Percentiles rank a stretch among this genome's conserved stretches.
Conservation (phyloP, 176 grass and related monocot genomes). For the Oryza longistaminata region DNA sequence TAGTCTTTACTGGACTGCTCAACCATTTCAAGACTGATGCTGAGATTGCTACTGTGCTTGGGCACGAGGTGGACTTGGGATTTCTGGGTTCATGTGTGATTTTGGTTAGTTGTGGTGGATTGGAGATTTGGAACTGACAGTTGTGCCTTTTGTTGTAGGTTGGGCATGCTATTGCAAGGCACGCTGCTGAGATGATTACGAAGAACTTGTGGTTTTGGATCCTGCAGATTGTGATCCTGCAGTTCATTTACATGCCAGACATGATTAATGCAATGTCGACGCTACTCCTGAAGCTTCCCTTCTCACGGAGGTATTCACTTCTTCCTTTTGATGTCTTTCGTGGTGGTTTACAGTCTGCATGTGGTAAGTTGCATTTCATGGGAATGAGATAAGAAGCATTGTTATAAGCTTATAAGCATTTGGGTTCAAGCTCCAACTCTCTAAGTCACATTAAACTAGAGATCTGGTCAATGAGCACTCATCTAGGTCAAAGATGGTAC, state of each 20-base stretch:
- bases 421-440: background rate
- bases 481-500: slow-evolving; percentile 12
- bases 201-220: slow-evolving; percentile 63
- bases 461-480: background rate
- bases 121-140: slow-evolving; percentile 8
- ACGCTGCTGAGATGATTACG: slow-evolving; percentile 72
- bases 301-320: slow-evolving; percentile 73
- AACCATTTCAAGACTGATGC: slow-evolving; percentile 77
- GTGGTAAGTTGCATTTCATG: background rate
- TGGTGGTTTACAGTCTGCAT: background rate
- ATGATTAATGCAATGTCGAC: slow-evolving; percentile 73
- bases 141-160: slow-evolving; percentile 58
- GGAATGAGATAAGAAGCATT: slow-evolving; percentile 11
- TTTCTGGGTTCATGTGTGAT: background rate
- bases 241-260: slow-evolving; percentile 93
- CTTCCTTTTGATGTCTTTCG: background rate
- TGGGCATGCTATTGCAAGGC: slow-evolving; percentile 78
- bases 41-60: slow-evolving; percentile 84
- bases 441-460: background rate
- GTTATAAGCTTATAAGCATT: slow-evolving; percentile 1
- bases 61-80: slow-evolving; percentile 63
- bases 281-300: slow-evolving; percentile 76
- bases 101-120: background rate
- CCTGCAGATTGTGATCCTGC: slow-evolving; percentile 69
- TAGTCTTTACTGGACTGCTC: slow-evolving; percentile 84